These are phyloP conservation scores for Hirsutella minnesotensis DNA, from an alignment of 2,329 filamentous ascomycete species.

Conservation along the genomic window DNA sequence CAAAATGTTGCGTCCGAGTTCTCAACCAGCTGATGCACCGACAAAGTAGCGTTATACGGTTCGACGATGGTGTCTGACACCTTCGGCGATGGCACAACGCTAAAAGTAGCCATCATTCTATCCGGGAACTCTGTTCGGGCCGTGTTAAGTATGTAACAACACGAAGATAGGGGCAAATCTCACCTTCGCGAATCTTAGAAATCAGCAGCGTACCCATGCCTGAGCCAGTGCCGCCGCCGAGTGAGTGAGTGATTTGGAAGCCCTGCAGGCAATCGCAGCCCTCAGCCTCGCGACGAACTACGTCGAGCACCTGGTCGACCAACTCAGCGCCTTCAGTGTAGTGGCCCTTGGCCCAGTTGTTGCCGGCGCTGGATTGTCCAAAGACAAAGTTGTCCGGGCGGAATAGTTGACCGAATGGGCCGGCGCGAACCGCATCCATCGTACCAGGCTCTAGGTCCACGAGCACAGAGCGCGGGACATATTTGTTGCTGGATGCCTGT, in stretches of 20 bases:
- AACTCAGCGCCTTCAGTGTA: conserved; percentile 99
- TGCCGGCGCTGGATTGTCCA: conserved; percentile 96
- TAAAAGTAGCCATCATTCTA: conserved; percentile 99
- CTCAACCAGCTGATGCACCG: conserved; percentile 97
- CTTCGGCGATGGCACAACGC: conserved; percentile 90
- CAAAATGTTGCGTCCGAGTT: conserved; percentile 99
- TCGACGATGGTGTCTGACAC: conserved; percentile 99
- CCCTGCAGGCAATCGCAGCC: no score
- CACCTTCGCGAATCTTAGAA: conserved; percentile 94
- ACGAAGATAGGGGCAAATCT: not conserved
- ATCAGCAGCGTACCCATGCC: conserved; percentile 99
- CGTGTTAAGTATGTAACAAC: not conserved
- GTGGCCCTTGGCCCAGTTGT: no score
- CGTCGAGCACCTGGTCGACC: conserved; percentile 95
- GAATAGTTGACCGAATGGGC: conserved; percentile 98
- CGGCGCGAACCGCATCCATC: no score
- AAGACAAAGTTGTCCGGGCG: conserved; percentile 99
- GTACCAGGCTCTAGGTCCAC: no score
- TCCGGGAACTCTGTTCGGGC: conserved; percentile 84
- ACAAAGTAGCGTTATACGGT: conserved; percentile 99
- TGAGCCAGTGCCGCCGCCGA: conserved; percentile 94
- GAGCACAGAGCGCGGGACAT: no score
- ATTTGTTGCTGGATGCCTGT: conserved; percentile 78
- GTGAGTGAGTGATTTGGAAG: no score
- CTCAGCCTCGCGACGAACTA: conserved; percentile 98